Evolutionary conservation across 805 yeast species (phyloP), one percentile per base, ranked within the genome.

Genomic region (Metschnikowia baotianmanensis): DNA sequence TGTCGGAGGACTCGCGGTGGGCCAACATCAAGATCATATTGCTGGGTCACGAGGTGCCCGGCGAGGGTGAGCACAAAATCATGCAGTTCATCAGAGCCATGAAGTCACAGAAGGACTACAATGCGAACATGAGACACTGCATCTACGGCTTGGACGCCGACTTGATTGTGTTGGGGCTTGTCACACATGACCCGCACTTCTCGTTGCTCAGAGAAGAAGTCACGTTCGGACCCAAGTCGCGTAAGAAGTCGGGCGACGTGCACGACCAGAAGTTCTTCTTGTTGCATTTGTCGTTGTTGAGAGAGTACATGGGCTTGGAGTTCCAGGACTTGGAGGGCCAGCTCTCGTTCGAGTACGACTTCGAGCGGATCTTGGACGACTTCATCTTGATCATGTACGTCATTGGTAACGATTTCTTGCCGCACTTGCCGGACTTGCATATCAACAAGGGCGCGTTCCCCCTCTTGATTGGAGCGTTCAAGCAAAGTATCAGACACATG

Each of bases 21-120:
- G 83, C 85, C 49, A 75, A 77, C 38, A 72, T 87, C 38, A 76
- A 85, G 40, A 75, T 91, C 45, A 72, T 91, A 22, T 73, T 91
- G 46, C 83, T 93, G 39, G 98, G 96, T 26, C 96, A 88, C 56
- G 96, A 90, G 62, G 97, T 87, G 15, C 98, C 98, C 3, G 98
- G 98, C 52, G 98, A 91, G 71, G 98, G 98, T 65, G 98, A 91
- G 67, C 98, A 91, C 67, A 91, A 91, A 59, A 89, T 91, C 52
- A 91, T 90, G 97, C 87, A 87, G 54, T 88, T 78, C 55, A 88
- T 91, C 50, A 80, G 97, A 65, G 68, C 78, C 31, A 74, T 81
- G 65, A 84, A 86, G 60, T 77, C 90, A n/a, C 83, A 81, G 55
- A 74, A 78, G 0, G 80, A 71, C 36, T 86, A 86, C 57, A 74